Base-by-base conservation (phyloP, 225 moss, liverwort and hornwort species). In the Pseudisothecium myosuroides region DNA sequence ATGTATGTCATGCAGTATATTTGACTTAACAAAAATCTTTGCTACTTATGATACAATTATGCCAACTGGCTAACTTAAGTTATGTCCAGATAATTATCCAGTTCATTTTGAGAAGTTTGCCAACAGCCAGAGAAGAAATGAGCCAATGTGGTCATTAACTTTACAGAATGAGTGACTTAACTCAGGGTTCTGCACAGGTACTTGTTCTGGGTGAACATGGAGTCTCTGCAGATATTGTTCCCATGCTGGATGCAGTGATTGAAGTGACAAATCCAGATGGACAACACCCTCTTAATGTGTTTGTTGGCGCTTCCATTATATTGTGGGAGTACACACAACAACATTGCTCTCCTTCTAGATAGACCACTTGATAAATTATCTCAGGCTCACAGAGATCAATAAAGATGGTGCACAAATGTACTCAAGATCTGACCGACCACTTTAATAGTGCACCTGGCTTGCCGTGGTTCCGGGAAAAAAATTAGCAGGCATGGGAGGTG, bases 291-390 rank as follows among this genome's bases (percentile, higher is more conserved):
- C 91, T 96, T 52, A 94, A 98, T 85, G 94, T 93, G 41, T 96
- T 95, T 92, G 95, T 95, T 56, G 93, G 92, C 8, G 94, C 95
- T 88, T 94, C 98, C 59, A 94, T 96, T 65, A 95, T 95, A 36
- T 85, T 96, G 55, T 96, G 96, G 97, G 96, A 98, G 82, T 95
- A 93, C 76, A 91, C 93, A 17, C 90, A 93, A 86, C 96, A 95
- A 84, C 92, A 91, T 75, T 87, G 56, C 45, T 79, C 83, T 85
- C 76, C 77, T 52, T 50, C 75, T 47, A 29, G 58, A 88, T 47
- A 29, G 58, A 88, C 43, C 45, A 32, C 49, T 32, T 73, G 79
- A 28, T 74, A 52, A 58, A 64, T 52, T 52, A 52, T 64, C 36
- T 23, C 12, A 31, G 68, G 61, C 68, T 85, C 34, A 31, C 58